A percentile compares a stretch with the other conserved stretches of the same genome.
phyloP scores from a whole-genome alignment of 305 asterid genomes.

The Caryopteris hybrid region DNA sequence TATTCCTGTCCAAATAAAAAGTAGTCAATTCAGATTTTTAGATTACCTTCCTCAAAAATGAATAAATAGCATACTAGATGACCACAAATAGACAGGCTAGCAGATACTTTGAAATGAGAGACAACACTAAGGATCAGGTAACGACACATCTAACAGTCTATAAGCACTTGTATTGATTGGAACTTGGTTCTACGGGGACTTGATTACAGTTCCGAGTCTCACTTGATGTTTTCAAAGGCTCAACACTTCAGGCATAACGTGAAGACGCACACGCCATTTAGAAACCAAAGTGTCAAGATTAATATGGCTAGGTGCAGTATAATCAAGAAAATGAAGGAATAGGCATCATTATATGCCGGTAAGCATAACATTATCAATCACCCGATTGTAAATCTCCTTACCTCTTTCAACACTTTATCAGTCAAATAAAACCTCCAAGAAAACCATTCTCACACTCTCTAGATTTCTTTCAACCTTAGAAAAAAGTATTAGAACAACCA shows the following conservation, averaged over 20 bases:
- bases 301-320: not conserved
- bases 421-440: not conserved
- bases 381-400: not conserved
- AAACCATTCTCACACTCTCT: not conserved
- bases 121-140: not conserved
- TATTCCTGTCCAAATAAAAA: constrained; percentile 48
- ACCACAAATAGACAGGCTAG: not conserved
- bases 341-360: not conserved
- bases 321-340: not conserved
- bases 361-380: not conserved
- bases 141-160: not conserved
- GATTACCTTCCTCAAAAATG: not conserved
- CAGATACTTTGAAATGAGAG: not conserved
- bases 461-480: not conserved
- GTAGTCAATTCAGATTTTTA: not conserved
- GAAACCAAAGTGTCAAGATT: not conserved
- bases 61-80: not conserved
- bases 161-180: not conserved
- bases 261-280: not conserved
- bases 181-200: not conserved
- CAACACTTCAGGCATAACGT: not conserved
- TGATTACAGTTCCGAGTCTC: not conserved
- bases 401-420: not conserved
- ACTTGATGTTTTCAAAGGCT: not conserved
- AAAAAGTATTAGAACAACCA: not conserved